These are phyloP conservation scores for Syncephalastrum sp. DNA, from an alignment of 371 early-diverging fungal genomes.

Conservation along the genomic window DNA sequence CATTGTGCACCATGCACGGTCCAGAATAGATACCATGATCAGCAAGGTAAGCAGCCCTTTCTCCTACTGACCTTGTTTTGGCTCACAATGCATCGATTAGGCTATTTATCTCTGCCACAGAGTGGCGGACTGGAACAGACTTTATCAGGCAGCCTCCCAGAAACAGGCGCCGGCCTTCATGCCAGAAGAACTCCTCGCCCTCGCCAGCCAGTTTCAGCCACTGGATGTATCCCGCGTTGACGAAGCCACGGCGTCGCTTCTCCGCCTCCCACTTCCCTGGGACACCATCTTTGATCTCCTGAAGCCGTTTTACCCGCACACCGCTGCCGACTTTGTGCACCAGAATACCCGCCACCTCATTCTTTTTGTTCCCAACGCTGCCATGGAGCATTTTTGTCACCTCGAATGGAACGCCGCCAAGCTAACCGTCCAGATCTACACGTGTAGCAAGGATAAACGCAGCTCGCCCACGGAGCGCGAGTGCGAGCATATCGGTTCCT, in stretches of 20 bases:
- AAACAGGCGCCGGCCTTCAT: slow-evolving; percentile 6
- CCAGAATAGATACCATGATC: slow-evolving; percentile 30
- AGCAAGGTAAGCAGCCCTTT: slow-evolving; percentile 24
- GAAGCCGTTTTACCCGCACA: slow-evolving; percentile 28
- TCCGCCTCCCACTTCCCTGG: slow-evolving; percentile 34
- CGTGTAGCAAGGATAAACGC: slow-evolving; percentile 13
- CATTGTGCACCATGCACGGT: slow-evolving; percentile 28
- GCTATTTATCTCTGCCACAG: slow-evolving; percentile 24
- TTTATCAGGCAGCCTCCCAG: slow-evolving; percentile 21
- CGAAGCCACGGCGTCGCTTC: slow-evolving; percentile 19
- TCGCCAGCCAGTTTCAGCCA: slow-evolving; percentile 9
- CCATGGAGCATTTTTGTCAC: slow-evolving; percentile 28
- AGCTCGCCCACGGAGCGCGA: background rate
- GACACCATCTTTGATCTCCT: slow-evolving; percentile 28
- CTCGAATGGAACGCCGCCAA: slow-evolving; percentile 10
- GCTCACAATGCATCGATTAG: slow-evolving; percentile 14
- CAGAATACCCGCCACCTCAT: slow-evolving; percentile 25
- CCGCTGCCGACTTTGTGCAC: slow-evolving; percentile 26
- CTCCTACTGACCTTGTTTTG: background rate
- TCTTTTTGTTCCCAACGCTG: slow-evolving; percentile 31
- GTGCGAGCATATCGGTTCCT: slow-evolving; percentile 7
- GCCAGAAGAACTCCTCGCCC: slow-evolving; percentile 10
- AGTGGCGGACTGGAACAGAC: slow-evolving; percentile 38
- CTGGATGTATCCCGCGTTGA: slow-evolving; percentile 8
- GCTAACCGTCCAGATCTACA: slow-evolving; percentile 3